Base-by-base conservation (phyloP, 2,329 filamentous ascomycete genomes). In the Thelonectria discophora region DNA sequence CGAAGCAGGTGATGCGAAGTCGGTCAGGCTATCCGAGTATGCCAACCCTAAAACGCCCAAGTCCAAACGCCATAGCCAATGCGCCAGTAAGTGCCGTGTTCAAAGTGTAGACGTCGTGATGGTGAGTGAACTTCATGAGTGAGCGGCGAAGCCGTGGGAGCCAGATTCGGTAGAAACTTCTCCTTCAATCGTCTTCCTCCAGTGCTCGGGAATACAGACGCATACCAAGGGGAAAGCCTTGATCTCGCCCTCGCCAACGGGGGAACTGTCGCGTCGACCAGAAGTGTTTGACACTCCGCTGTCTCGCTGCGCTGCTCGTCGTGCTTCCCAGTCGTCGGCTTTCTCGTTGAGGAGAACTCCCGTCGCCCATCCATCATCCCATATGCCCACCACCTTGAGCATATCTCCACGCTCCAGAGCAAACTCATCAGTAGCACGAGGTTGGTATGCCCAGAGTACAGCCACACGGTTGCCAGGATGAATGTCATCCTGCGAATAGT, bases 361-460 rank as follows among this genome's bases (percentile, higher is more conserved):
- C 1, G 95, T 99, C 11, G 95, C 95, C 95, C 95, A 99, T 48
- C 95, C 95, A 75, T 99, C 95, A 73, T 99, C 95, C 95, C 95
- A 99, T 68, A 99, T 99, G 64, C 95, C 95, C 32, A 98, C 90
- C 13, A 99, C 90, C 80, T 97, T 98, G 73, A 99, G 85, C 94
- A 99, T 97, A 74, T 99, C 95, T 55, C 95, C 95, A 60, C 95
- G 88, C 72, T 98, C 95, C 39, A 99, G 83, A 40, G 92, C 84
- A 73, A 98, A 98, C 74, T 99, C 95, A 72, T 99, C 95, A 30
- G 89, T 88, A 5, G 95, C 95, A 34, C 95, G 91, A 34, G 95
- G 94, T 71, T 97, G 93, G 77, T 99, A 99, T 2, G 95, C 94
- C 95, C 95, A 99, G 13, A 99, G 85, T 2, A 93, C 92, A 13